phyloP scores from a whole-genome alignment of 345 rosid genomes.

The Sonneratia alba region DNA sequence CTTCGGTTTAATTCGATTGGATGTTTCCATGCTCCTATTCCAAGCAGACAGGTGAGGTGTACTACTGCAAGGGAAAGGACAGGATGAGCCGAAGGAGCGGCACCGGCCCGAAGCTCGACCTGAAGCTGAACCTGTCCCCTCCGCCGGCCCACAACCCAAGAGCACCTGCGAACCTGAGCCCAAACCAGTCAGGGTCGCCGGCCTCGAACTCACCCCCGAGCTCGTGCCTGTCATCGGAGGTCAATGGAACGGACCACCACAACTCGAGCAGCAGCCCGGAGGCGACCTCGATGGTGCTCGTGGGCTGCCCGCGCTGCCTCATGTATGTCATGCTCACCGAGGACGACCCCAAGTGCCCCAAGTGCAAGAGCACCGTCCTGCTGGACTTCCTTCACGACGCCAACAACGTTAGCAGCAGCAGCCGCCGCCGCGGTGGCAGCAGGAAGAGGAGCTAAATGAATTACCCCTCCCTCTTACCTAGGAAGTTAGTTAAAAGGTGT shows the following conservation, averaged over 20 bases:
- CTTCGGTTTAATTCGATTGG: background rate
- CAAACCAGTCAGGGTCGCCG: conserved; percentile 59
- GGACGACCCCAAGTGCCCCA: conserved; percentile 74
- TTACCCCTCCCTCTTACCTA: background rate
- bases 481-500: conserved; percentile 9
- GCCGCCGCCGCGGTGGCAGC: conserved; percentile 9
- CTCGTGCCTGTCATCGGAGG: conserved; percentile 86
- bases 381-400: conserved; percentile 61
- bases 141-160: conserved; percentile 35
- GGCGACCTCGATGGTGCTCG: conserved; percentile 82
- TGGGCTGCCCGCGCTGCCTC: conserved; percentile 83
- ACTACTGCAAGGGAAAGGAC: background rate
- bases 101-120: conserved; percentile 60
- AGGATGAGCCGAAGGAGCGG: conserved; percentile 72
- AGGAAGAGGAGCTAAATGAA: conserved; percentile 25
- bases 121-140: conserved; percentile 85
- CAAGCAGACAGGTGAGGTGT: conserved; percentile 10
- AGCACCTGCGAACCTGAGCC: conserved; percentile 47
- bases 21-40: too few relatives aligned
- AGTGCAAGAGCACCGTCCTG: conserved; percentile 84
- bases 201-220: conserved; percentile 53
- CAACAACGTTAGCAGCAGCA: conserved; percentile 18
- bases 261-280: conserved; percentile 60
- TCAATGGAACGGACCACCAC: conserved; percentile 26
- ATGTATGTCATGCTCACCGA: conserved; percentile 92